Evolutionary conservation across 1,284 basidiomycete genomes (phyloP).

Genomic region (Leccinum solheimii): DNA sequence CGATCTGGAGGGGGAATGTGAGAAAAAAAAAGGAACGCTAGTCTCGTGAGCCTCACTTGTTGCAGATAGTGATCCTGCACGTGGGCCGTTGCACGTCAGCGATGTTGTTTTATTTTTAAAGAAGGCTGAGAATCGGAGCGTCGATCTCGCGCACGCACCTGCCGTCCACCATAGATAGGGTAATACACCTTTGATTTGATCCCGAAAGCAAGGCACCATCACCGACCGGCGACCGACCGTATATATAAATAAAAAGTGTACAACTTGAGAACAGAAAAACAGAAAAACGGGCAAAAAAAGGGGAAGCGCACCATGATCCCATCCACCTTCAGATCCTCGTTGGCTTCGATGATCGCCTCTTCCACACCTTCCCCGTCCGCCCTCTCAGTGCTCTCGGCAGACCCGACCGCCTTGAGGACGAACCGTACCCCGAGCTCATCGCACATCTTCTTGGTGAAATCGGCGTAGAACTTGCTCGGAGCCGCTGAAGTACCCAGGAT

Average conservation of each 20-base stretch:
- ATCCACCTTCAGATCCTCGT: constrained; percentile 82
- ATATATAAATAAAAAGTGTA: not conserved
- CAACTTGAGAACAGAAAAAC: not conserved
- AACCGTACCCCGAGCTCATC: constrained; percentile 88
- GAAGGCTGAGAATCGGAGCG: not conserved
- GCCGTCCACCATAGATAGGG: constrained; percentile 85
- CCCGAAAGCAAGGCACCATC: not conserved
- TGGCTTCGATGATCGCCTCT: constrained; percentile 93
- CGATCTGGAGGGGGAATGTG: constrained; percentile 53
- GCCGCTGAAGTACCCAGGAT: constrained; percentile 87
- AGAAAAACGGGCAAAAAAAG: not conserved
- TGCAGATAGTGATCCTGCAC: constrained; percentile 93
- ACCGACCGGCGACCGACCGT: not conserved
- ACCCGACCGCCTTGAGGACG: constrained; percentile 72
- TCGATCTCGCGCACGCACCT: constrained; percentile 49
- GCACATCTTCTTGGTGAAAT: constrained; percentile 93
- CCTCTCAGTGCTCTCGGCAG: constrained; percentile 48
- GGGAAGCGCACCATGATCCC: constrained; percentile 87
- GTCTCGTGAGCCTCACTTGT: constrained; percentile 50
- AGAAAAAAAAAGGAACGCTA: too few species aligned
- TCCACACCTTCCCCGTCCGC: constrained; percentile 76
- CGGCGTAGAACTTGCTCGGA: constrained; percentile 89
- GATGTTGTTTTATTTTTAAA: not conserved
- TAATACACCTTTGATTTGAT: constrained; percentile 74
- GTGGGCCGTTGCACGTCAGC: not conserved